Evolutionary conservation across 176 grass and related monocot species (phyloP), one percentile per base, ranked within the genome.

Genomic region (Avena sativa): DNA sequence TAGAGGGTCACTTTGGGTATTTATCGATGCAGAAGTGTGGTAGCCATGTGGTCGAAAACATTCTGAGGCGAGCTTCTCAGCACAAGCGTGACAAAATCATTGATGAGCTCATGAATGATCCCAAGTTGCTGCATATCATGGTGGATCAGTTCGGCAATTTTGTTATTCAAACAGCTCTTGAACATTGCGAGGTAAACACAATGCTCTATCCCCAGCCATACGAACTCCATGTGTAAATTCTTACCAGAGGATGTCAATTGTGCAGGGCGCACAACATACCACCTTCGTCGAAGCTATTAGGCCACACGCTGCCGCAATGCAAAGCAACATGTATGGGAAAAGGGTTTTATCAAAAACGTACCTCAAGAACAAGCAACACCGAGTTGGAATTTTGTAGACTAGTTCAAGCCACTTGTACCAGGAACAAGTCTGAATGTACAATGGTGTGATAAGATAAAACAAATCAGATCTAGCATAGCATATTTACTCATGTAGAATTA

Each of bases 11-110:
- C 14, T 89, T 90, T 43, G 75, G 78, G 52, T 71, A 69, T 78
- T 71, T 98, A 61, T 94, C 96, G n/a, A 78, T 91, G 83, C 89
- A 96, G 40, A 98, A 98, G 79, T 96, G 87, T 79, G 90, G 93
- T 81, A 96, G 93, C 71, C 93, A 98, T 48, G 96, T 98, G 53
- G 87, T 98, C 0, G 96, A 98, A 79, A 82, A 94, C 38, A 96
- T 90, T 80, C 43, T 98, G 21, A 85, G 56, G 65, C 10, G 69
- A 51, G 76, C 85, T 14, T 71, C 86, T 3, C 87, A 79, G 16
- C 46, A 6, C 0, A 40, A 71, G 8, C 63, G 76, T 66, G 82
- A 28, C 8, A 85, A 13, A 21, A 96, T 98, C 59, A 87, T 96
- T 19, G 5, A 74, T 21, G 92, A 98, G 79, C 92, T 98, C 52